These are phyloP conservation scores for Wallacemonas collosoma DNA, from an alignment of 208 protist species.

Conservation along the genomic window DNA sequence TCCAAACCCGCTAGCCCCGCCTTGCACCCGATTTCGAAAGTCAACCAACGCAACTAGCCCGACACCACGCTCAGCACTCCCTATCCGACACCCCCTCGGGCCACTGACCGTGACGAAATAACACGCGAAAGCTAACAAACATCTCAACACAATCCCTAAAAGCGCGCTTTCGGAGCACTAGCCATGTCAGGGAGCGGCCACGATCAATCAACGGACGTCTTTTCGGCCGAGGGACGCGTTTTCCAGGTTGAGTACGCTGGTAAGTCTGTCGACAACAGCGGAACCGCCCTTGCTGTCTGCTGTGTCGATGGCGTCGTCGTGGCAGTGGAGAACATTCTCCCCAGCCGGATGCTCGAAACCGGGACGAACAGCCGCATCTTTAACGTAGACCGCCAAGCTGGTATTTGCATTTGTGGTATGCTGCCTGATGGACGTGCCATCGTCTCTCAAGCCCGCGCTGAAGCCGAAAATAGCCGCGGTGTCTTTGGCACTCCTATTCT, in stretches of 20 bases:
- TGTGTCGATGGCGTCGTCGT: slow-evolving; percentile 98
- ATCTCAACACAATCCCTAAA: too few relatives aligned
- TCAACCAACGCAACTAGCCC: too few relatives aligned
- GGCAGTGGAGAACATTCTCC: slow-evolving; percentile 98
- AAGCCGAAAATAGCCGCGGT: slow-evolving; percentile 94
- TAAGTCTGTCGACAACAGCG: slow-evolving; percentile 99
- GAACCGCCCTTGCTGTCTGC: slow-evolving; percentile 96
- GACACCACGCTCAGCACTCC: too few relatives aligned
- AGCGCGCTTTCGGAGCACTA: not conserved
- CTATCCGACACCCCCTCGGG: too few relatives aligned
- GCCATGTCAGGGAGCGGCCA: slow-evolving; percentile 89
- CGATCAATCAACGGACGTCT: slow-evolving; percentile 98
- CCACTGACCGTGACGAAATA: too few relatives aligned
- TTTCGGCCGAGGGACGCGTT: slow-evolving; percentile 98
- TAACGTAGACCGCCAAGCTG: slow-evolving; percentile 93
- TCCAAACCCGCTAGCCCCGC: too few relatives aligned
- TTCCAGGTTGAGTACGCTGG: slow-evolving; percentile 99
- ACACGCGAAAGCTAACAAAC: too few relatives aligned
- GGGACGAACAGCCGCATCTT: slow-evolving; percentile 96
- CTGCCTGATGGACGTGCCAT: slow-evolving; percentile 96
- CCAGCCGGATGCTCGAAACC: slow-evolving; percentile 96
- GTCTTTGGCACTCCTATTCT: slow-evolving; percentile 94
- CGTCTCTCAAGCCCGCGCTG: slow-evolving; percentile 89
- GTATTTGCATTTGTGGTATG: slow-evolving; percentile 94
- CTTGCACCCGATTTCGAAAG: too few relatives aligned